Evolutionary conservation across 1,139 yeast species (phyloP).

Genomic region (Meyerozyma sp.): DNA sequence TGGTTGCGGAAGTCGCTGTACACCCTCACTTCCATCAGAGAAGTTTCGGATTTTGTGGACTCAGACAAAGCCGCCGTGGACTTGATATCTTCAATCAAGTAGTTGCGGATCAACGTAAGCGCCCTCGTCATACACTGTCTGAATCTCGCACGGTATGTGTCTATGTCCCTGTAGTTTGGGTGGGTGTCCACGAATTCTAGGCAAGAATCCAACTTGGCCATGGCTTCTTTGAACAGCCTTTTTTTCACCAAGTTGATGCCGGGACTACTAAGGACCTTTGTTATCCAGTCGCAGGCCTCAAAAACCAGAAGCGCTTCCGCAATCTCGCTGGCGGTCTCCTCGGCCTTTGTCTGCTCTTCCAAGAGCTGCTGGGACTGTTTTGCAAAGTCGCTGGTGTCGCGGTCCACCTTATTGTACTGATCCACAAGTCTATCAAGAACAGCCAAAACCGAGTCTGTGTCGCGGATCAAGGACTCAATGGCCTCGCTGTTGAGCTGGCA

Average conservation of each 20-base stretch:
- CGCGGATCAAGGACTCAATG: conserved; percentile 31
- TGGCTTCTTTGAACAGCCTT: conserved; percentile 48
- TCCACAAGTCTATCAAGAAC: conserved; percentile 39
- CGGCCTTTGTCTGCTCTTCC: conserved; percentile 43
- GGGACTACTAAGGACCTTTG: conserved; percentile 56
- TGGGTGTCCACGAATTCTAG: conserved; percentile 29
- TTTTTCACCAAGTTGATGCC: conserved; percentile 61
- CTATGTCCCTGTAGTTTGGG: conserved; percentile 62
- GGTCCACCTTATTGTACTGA: conserved; percentile 51
- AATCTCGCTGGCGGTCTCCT: conserved; percentile 42
- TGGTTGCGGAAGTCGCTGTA: conserved; percentile 51
- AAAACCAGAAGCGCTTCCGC: conserved; percentile 53
- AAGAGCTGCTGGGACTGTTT: conserved; percentile 50
- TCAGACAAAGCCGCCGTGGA: conserved; percentile 38
- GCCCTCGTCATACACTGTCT: conserved; percentile 85
- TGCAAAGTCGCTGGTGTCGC: conserved; percentile 63
- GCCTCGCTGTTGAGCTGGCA: conserved; percentile 29
- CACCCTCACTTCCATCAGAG: conserved; percentile 8
- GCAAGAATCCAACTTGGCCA: conserved; percentile 56
- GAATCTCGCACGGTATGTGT: conserved; percentile 64
- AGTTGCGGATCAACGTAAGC: conserved; percentile 67
- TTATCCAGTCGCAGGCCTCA: conserved; percentile 66
- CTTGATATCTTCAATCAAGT: conserved; percentile 51
- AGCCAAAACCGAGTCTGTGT: conserved; percentile 36
- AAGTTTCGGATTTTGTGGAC: background rate